Evolutionary conservation across 2,329 filamentous ascomycete genomes (phyloP).

Genomic region (Trichoderma koningii): DNA sequence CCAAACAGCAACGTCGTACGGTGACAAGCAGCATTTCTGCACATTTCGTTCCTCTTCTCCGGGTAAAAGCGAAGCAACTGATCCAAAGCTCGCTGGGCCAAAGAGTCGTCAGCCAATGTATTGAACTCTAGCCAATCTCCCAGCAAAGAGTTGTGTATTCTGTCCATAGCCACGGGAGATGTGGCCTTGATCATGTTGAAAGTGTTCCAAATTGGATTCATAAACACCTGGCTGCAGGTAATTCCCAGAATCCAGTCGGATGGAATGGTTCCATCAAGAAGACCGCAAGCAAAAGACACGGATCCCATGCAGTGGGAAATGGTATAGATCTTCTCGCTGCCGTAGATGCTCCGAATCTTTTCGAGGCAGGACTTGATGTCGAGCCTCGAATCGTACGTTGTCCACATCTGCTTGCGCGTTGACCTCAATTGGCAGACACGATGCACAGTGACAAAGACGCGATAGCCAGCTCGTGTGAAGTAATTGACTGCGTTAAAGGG

Average conservation of each 20-base stretch:
- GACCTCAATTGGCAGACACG: constrained; percentile 58
- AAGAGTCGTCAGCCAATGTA: constrained; percentile 46
- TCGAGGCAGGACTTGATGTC: constrained; percentile 60
- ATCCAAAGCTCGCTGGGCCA: constrained; percentile 55
- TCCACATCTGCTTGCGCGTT: constrained; percentile 54
- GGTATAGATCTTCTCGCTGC: constrained; percentile 51
- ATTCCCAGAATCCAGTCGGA: constrained; percentile 59
- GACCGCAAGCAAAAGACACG: constrained; percentile 58
- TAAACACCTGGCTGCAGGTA: constrained; percentile 63
- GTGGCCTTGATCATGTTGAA: constrained; percentile 60
- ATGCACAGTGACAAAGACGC: constrained; percentile 59
- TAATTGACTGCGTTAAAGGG: constrained; percentile 65
- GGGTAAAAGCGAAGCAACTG: constrained; percentile 62
- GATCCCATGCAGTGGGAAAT: constrained; percentile 66
- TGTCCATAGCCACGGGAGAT: constrained; percentile 52
- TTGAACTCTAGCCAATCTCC: constrained; percentile 60
- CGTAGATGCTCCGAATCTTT: constrained; percentile 49
- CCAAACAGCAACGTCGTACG: constrained; percentile 62
- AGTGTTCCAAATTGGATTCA: constrained; percentile 60
- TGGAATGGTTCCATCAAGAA: constrained; percentile 63
- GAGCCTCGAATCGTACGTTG: constrained; percentile 60
- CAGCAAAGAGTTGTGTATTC: constrained; percentile 49
- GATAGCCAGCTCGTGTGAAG: constrained; percentile 61
- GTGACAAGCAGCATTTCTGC: constrained; percentile 63
- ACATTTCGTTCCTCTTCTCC: constrained; percentile 56